Base-by-base conservation (phyloP, 2,329 filamentous ascomycete genomes). In the Aulographum hederae region DNA sequence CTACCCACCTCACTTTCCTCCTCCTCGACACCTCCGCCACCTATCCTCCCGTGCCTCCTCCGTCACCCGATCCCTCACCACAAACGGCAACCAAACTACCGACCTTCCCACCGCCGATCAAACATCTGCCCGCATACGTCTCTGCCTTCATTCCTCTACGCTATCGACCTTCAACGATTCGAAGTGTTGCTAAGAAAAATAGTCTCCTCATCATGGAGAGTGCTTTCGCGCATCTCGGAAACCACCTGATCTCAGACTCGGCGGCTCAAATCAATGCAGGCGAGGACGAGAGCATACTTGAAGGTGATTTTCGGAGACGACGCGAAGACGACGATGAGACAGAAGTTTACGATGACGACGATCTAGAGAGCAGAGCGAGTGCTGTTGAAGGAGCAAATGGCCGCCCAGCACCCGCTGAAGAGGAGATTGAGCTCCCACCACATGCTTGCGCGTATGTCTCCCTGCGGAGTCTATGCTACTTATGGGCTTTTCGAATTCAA, bases 361-460 rank as follows among this genome's bases (percentile, higher is more conserved):
- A 91, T 34, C 17, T 35, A 8, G 60, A 65, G 43, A 76, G 71
- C 46, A 61, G 92, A 49, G 77, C 78, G 27, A 94, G 84, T 50
- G 73, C 81, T 6, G 69, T 84, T 18, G 81, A 82, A 41, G 79
- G 76, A 30, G 63, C 76, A 51, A 75, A 73, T 44, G 76, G 73
- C 40, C 58, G 58, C 41, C 55, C 49, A 30, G 44, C 52, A 38
- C 60, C 63, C 43, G 48, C 64, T 6, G 80, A 91, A 43, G 82
- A 92, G 49, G 85, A 85, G 47, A 54, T 63, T 6, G 82, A 93
- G 54, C 70, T 95, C 33, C 89, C 89, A 17, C 63, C 80, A 39
- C 89, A 98, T 61, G 89, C 91, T 42, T 98, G 86, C 77, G 81
- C 85, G 74, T 92, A 73, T 59, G 78, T 73, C 27, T 12, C 5